Base-by-base conservation (phyloP, 108 stramenopile species). In the Nannochloropsis gaditana region DNA sequence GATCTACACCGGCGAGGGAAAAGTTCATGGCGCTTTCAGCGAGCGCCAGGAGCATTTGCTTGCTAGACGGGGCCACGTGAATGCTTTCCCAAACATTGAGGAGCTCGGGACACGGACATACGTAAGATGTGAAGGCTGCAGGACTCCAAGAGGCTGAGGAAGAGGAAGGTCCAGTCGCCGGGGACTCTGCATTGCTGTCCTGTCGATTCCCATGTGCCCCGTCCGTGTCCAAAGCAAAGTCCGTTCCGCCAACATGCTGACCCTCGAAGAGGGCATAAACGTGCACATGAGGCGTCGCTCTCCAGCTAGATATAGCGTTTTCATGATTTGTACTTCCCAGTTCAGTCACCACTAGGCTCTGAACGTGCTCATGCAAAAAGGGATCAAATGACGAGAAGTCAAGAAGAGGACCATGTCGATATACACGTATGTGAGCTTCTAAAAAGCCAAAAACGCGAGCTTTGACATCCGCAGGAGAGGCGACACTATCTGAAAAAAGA, bases 121-220 rank as follows among this genome's bases (percentile, higher is more conserved):
- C 59, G 59, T 73, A 73, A n/a, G 59, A 73, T 15, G 59, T 73
- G n/a, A 73, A 73, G 2, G 59, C 59, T n/a, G n/a, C 59, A 73
- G 59, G 59, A n/a, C 59, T n/a, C 59, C 59, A 73, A n/a, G 59
- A 73, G 19, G 59, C n/a, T 15, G 59, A 73, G 59, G 59, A 73
- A 15, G 59, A 73, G 59, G 59, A 15, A 2, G 59, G 19, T 73
- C 19, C 59, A 15, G 59, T 15, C 15, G 47, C 59, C n/a, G 19
- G 19, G 15, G 19, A 15, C n/a, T n/a, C 59, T 6, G 15, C 59
- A n/a, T n/a, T 15, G 11, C 15, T n/a, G 15, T n/a, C 59, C n/a
- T n/a, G 19, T 6, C 59, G 19, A n/a, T n/a, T n/a, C n/a, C 59
- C 59, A n/a, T n/a, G 19, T 73, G 19, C 59, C n/a, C 2, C 2